Evolutionary conservation across 192 early-diverging fungal species (phyloP).

Genomic region (Coemansia sp.): DNA sequence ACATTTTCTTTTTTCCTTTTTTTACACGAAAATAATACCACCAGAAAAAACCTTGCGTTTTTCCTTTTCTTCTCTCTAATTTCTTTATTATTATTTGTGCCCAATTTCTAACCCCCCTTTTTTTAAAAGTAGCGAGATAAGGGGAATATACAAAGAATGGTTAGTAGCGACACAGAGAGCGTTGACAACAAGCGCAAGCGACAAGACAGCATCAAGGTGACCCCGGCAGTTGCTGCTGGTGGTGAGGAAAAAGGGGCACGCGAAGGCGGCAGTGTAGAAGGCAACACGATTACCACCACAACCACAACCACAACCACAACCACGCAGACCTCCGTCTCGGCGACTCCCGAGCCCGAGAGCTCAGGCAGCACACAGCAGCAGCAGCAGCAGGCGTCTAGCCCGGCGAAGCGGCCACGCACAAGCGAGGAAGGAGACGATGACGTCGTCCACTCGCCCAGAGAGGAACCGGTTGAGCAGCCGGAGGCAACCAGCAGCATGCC

Average conservation of each 20-base stretch:
- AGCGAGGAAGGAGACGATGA: constrained; percentile 32
- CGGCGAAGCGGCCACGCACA: constrained; percentile 47
- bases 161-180: constrained; percentile 9
- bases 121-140: background rate
- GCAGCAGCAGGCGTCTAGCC: constrained; percentile 30
- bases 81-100: constrained; percentile 21
- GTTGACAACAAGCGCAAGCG: constrained; percentile 52
- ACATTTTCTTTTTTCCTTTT: background rate
- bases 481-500: background rate
- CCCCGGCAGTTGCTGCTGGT: background rate
- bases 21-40: background rate
- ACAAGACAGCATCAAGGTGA: constrained; percentile 41
- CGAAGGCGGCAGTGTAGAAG: too few relatives aligned
- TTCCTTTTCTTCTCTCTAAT: constrained; percentile 9
- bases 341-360: background rate
- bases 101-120: background rate
- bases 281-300: too few relatives aligned
- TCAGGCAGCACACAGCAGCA: background rate
- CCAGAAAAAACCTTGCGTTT: background rate
- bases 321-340: background rate
- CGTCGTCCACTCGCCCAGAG: constrained; percentile 8
- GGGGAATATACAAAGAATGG: too few relatives aligned
- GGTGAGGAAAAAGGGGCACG: too few relatives aligned
- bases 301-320: background rate
- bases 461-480: background rate